Evolutionary conservation across 345 rosid species (phyloP), one percentile per base, ranked within the genome.

Genomic region (Bruguiera parviflora): DNA sequence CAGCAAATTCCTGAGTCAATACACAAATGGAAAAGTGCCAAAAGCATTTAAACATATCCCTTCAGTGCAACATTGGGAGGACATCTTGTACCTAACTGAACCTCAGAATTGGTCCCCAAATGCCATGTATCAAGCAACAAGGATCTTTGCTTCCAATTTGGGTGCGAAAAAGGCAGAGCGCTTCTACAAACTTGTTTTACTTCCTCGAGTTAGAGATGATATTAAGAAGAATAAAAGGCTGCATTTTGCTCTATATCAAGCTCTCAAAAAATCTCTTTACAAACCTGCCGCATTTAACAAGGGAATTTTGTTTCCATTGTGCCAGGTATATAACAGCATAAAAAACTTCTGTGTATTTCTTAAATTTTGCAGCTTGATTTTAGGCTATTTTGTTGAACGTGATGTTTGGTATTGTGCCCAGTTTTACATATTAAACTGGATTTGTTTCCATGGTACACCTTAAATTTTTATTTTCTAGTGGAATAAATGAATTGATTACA

Each of bases 31-130:
- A 68, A 92, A 92, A 79, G 78, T 95, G 64, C 99, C 99, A 1
- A 92, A 90, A 73, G 94, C 97, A 10, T 90, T 95, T 77, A 89
- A 85, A 73, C 88, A 81, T 69, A 87, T 95, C 37, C 87, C 98
- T 43, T 77, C 93, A 13, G 84, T 82, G 79, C 85, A 81, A 79
- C 77, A 77, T 16, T 95, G 98, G 98, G 96, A 92, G 84, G 96
- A 90, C 66, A 83, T 92, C 37, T 73, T 95, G 66, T 85, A 89
- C 81, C 80, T 95, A 61, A 95, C 99, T 10, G 92, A 95, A 79
- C 98, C 99, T 5, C 92, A 87, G 86, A 87, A 85, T 55, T 95
- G 99, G 99, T 87, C 98, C 8, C 92, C 99, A n/a, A 88, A 84
- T 68, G 99, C 97, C 24, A 76, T 92, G 92, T 95, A 56, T 82